phyloP scores from a whole-genome alignment of 164 flowering plant species.

The Cinnamomum chago region DNA sequence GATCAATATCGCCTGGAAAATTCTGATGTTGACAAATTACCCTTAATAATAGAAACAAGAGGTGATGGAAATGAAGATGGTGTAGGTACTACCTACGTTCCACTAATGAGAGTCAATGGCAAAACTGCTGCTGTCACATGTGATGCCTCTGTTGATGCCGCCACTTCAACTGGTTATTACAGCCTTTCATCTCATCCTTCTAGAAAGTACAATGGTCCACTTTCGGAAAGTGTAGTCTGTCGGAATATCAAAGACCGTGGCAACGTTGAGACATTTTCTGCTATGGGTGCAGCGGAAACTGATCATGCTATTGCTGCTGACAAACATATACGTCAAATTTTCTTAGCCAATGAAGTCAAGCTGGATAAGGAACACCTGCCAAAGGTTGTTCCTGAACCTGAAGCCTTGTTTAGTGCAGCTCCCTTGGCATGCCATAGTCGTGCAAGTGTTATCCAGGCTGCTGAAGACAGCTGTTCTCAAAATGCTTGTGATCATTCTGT shows the following conservation, averaged over 20 bases:
- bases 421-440: slow-evolving; percentile 14
- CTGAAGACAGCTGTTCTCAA: slow-evolving; percentile 6
- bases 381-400: slow-evolving; percentile 8
- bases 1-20: not conserved
- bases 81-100: slow-evolving; percentile 11
- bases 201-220: slow-evolving; percentile 17
- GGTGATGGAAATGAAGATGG: slow-evolving; percentile 1
- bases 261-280: slow-evolving; percentile 20
- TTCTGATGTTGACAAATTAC: slow-evolving; percentile 1
- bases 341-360: slow-evolving; percentile 12
- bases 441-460: slow-evolving; percentile 7
- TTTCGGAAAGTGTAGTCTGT: slow-evolving; percentile 46
- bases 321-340: slow-evolving; percentile 11
- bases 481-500: slow-evolving; percentile 14
- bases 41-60: slow-evolving; percentile 5
- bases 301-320: slow-evolving; percentile 13
- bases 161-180: slow-evolving; percentile 2
- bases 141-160: slow-evolving; percentile 4
- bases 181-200: slow-evolving; percentile 7
- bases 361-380: slow-evolving; percentile 12
- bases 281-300: slow-evolving; percentile 13
- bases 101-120: slow-evolving; percentile 16
- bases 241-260: slow-evolving; percentile 23
- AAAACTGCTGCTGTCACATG: slow-evolving; percentile 9
- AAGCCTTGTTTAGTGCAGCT: slow-evolving; percentile 7